phyloP scores from a whole-genome alignment of 2,329 filamentous ascomycete genomes.

The Penicillium sp. region DNA sequence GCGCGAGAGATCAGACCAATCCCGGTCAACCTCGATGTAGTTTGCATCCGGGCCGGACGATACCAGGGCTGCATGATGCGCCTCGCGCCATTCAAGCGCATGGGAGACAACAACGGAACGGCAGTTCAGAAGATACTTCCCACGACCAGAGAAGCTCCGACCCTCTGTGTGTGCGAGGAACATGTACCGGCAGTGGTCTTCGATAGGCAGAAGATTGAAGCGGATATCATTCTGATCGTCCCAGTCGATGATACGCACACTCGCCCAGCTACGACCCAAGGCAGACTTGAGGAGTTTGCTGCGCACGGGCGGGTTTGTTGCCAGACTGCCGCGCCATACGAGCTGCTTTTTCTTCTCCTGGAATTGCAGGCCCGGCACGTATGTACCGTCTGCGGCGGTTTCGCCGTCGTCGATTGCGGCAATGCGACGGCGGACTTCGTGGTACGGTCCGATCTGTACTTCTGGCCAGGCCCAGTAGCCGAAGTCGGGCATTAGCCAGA shows the following conservation, averaged over 20 bases:
- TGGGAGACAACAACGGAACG: slow-evolving; percentile 50
- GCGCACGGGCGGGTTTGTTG: slow-evolving; percentile 38
- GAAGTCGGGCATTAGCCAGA: slow-evolving; percentile 55
- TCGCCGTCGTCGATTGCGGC: slow-evolving; percentile 35
- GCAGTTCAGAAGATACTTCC: slow-evolving; percentile 55
- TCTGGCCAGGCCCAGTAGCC: slow-evolving; percentile 55
- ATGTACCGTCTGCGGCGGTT: slow-evolving; percentile 16
- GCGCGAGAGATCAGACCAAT: slow-evolving; percentile 56
- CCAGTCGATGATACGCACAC: slow-evolving; percentile 44
- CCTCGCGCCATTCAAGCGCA: slow-evolving; percentile 48
- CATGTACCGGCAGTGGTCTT: slow-evolving; percentile 55
- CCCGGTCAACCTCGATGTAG: slow-evolving; percentile 47
- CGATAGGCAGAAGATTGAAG: slow-evolving; percentile 47
- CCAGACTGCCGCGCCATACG: slow-evolving; percentile 48
- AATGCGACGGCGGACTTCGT: slow-evolving; percentile 41
- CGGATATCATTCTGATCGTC: slow-evolving; percentile 37
- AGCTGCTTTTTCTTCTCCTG: slow-evolving; percentile 45
- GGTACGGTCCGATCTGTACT: slow-evolving; percentile 44
- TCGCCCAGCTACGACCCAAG: slow-evolving; percentile 45
- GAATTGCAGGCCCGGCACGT: slow-evolving; percentile 20
- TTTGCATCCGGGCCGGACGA: slow-evolving; percentile 48
- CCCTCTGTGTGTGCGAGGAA: slow-evolving; percentile 55
- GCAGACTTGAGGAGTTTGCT: slow-evolving; percentile 39
- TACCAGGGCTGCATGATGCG: slow-evolving; percentile 47
- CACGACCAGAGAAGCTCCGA: slow-evolving; percentile 52